These are phyloP conservation scores for Marasmius tenuissimus DNA, from an alignment of 1,284 basidiomycete genomes.

Conservation along the genomic window DNA sequence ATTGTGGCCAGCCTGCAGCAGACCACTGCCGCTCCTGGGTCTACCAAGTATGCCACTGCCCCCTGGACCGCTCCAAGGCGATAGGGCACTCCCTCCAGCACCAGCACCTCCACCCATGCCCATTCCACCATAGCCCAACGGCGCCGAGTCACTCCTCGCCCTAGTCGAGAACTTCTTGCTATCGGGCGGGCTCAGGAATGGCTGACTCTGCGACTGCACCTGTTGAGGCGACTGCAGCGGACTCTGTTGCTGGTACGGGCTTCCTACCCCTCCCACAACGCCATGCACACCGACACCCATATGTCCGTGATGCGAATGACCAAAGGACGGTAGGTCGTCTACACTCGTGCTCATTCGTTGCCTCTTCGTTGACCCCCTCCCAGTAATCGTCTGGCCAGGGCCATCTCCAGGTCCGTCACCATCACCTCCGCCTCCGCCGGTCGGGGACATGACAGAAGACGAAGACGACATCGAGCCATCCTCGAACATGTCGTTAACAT, in stretches of 20 bases:
- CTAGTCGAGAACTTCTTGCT: constrained; percentile 21
- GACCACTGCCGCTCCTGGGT: constrained; percentile 48
- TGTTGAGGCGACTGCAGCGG: background rate
- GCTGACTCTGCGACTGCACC: background rate
- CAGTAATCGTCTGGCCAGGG: constrained; percentile 12
- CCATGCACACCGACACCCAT: constrained; percentile 17
- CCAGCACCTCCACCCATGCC: constrained; percentile 21
- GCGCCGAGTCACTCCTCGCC: constrained; percentile 53
- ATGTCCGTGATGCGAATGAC: constrained; percentile 15
- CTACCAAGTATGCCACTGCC: constrained; percentile 28
- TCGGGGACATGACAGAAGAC: constrained; percentile 2
- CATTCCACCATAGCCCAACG: constrained; percentile 39
- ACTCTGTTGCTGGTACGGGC: constrained; percentile 1
- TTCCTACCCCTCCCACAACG: background rate
- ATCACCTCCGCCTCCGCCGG: background rate
- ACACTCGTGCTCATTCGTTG: constrained; percentile 34
- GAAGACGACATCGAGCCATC: background rate
- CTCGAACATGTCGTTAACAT: constrained; percentile 15
- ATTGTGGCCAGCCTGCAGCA: constrained; percentile 15
- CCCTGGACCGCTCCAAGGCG: constrained; percentile 17
- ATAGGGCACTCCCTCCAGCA: constrained; percentile 5
- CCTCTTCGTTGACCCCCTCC: constrained; percentile 40
- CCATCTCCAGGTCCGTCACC: constrained; percentile 13
- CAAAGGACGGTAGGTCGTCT: constrained; percentile 12
- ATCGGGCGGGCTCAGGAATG: background rate